Base-by-base conservation (phyloP, 257 asterid genomes). In the Phtheirospermum japonicum region DNA sequence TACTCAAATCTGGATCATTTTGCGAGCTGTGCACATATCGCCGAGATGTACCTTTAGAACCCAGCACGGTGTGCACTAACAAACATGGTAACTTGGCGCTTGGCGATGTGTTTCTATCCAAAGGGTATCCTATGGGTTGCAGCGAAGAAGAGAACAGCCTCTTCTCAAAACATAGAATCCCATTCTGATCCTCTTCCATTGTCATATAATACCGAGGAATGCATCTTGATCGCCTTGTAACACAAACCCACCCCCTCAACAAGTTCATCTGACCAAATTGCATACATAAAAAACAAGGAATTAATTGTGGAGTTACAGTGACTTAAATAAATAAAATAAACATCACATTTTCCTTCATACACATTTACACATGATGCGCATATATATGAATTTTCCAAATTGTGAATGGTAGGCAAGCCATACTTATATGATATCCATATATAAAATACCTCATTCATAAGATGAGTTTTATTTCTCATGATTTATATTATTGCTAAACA, bases 1-100 rank as follows among this genome's bases (percentile, higher is more conserved):
- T 77, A 69, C 71, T 83, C 80, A 92, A 73, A 66, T 82, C 85
- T 31, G 86, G 77, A 50, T 72, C 75, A 71, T 71, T 75, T 64
- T 75, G 71, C 57, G 18, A 28, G 18, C 70, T 40, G 40, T 81
- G 85, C 63, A 70, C 51, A 64, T 63, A 74, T 54, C 76, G 79
- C 33, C 76, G 74, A 70, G 78, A 71, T 50, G 60, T 31, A 52
- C 19, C 56, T 73, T 68, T 68, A 63, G 67, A 65, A 51, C 78
- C 71, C 48, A 61, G 51, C 36, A 19, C 69, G 64, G 56, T 67
- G 42, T 69, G 79, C 51, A 28, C 39, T 48, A 53, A 58, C 61
- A 57, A 57, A 72, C 53, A 66, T 16, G 82, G 80, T 32, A 65
- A 64, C 69, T 64, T 85, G 66, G 40, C 56, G 76, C 65, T 65